phyloP scores from a whole-genome alignment of 2,329 filamentous ascomycete genomes.

The Westerdykella aurantiaca region DNA sequence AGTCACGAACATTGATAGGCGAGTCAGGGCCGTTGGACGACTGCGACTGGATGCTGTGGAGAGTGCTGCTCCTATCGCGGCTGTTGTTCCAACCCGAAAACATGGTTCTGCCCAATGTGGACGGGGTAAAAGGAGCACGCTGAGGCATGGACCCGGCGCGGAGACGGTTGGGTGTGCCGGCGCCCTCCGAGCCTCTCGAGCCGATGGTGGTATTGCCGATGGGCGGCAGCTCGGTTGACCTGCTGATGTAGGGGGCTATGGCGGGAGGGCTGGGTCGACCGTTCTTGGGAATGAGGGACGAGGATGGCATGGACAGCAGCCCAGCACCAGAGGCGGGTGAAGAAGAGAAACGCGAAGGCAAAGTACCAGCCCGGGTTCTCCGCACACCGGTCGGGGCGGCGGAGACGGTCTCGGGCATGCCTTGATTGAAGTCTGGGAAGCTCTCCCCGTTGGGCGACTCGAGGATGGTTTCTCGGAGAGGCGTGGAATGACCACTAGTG shows the following conservation, averaged over 20 bases:
- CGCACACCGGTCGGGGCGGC: slow-evolving; percentile 61
- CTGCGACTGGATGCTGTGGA: slow-evolving; percentile 83
- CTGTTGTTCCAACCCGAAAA: slow-evolving; percentile 83
- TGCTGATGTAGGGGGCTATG: no score
- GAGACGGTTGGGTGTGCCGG: slow-evolving; percentile 51
- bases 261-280: slow-evolving; percentile 77
- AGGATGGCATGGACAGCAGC: slow-evolving; percentile 47
- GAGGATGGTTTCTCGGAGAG: slow-evolving; percentile 92
- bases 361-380: slow-evolving; percentile 83
- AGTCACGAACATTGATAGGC: slow-evolving; percentile 79
- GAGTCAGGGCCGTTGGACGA: slow-evolving; percentile 84
- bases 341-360: slow-evolving; percentile 90
- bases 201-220: not conserved
- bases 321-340: slow-evolving; percentile 56
- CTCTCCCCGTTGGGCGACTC: slow-evolving; percentile 90
- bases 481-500: slow-evolving; percentile 92
- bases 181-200: no score
- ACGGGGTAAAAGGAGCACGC: slow-evolving; percentile 60
- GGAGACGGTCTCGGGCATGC: slow-evolving; percentile 55
- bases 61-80: slow-evolving; percentile 77
- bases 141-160: slow-evolving; percentile 94
- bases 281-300: slow-evolving; percentile 63
- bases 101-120: slow-evolving; percentile 80
- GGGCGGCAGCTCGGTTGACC: slow-evolving; percentile 39
- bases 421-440: slow-evolving; percentile 81